Conservation (phyloP, 2,329 filamentous ascomycete genomes). For the Ophiognomonia clavigignenti-juglandacearum region DNA sequence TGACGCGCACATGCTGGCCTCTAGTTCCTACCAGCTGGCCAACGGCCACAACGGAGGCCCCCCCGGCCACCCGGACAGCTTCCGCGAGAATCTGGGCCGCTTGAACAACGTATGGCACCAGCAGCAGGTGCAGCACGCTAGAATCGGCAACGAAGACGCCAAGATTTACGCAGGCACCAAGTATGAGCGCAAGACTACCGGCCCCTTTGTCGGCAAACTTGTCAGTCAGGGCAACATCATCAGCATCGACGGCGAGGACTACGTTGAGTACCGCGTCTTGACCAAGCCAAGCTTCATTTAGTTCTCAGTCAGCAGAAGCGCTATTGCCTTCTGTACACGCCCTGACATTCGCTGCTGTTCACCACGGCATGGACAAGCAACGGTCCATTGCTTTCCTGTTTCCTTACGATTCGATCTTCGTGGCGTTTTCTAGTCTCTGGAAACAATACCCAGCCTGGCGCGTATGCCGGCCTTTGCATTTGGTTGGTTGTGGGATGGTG, state of each 20-base stretch:
- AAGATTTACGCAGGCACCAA: slow-evolving; percentile 57
- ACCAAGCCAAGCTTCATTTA: slow-evolving; percentile 60
- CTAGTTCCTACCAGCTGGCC: background rate
- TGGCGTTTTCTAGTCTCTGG: too few relatives aligned
- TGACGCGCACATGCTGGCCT: slow-evolving; percentile 26
- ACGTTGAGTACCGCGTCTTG: slow-evolving; percentile 61
- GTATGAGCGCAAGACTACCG: slow-evolving; percentile 57
- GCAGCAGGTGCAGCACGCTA: slow-evolving; percentile 44
- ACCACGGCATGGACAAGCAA: too few relatives aligned
- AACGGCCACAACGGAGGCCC: slow-evolving; percentile 6
- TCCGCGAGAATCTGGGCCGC: slow-evolving; percentile 47
- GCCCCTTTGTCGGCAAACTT: slow-evolving; percentile 59
- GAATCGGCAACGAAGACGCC: slow-evolving; percentile 41
- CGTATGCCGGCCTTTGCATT: too few relatives aligned
- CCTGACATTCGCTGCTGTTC: too few relatives aligned
- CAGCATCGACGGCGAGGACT: slow-evolving; percentile 62
- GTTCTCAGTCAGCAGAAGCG: too few relatives aligned
- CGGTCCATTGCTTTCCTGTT: too few relatives aligned
- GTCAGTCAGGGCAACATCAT: slow-evolving; percentile 58
- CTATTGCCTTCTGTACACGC: too few relatives aligned
- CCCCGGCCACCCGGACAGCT: slow-evolving; percentile 21
- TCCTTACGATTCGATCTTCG: too few relatives aligned
- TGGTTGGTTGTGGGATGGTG: too few relatives aligned
- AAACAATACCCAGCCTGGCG: too few relatives aligned
- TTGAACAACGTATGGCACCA: slow-evolving; percentile 52